Evolutionary conservation across 2,329 filamentous ascomycete species (phyloP).

Genomic region (Moelleriella libera): DNA sequence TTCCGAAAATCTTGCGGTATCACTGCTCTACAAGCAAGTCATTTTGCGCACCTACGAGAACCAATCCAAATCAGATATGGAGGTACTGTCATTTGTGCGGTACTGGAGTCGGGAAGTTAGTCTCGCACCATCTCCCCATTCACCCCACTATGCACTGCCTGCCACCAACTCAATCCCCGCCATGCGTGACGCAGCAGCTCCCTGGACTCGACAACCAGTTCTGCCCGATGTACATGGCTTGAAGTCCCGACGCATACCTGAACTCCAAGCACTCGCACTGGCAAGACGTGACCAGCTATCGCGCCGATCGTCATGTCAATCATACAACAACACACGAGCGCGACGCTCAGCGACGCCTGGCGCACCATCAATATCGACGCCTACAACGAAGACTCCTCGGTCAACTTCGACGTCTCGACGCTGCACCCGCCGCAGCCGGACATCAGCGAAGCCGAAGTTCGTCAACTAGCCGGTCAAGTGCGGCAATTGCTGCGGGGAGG

Average conservation of each 20-base stretch:
- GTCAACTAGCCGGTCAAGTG: conserved; percentile 65
- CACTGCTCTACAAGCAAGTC: no score
- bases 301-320: conserved; percentile 41
- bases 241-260: neutral
- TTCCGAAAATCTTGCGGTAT: no score
- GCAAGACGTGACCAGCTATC: neutral
- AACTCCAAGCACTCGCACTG: neutral
- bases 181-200: conserved; percentile 15
- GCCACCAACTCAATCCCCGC: conserved; percentile 11
- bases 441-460: conserved; percentile 63
- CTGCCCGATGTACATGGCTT: neutral
- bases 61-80: no score
- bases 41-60: no score
- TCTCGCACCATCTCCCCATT: no score
- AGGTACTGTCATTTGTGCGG: no score
- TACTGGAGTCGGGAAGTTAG: no score
- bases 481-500: conserved; percentile 77
- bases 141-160: neutral
- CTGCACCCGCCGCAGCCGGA: conserved; percentile 66
- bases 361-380: conserved; percentile 92
- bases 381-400: conserved; percentile 74
- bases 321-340: conserved; percentile 49
- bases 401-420: conserved; percentile 82
- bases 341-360: conserved; percentile 50
- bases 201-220: neutral